Conservation (phyloP, 129 eudicot genomes). For the Escallonia herrerae region DNA sequence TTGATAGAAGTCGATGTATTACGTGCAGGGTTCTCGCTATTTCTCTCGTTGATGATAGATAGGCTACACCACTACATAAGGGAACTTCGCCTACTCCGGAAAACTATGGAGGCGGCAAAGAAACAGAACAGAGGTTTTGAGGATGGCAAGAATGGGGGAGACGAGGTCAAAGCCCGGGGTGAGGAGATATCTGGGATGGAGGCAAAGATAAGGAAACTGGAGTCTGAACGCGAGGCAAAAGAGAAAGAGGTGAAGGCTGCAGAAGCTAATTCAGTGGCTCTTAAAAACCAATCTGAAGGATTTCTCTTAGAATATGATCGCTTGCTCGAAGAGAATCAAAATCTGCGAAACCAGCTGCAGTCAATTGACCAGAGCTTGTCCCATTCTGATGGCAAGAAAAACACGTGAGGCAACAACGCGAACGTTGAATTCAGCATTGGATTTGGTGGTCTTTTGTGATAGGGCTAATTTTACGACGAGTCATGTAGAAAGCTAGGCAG, state of each 20-base stretch:
- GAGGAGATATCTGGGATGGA: constrained; percentile 42
- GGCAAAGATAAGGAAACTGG: constrained; percentile 37
- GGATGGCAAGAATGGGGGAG: constrained; percentile 46
- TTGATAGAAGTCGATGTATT: neutral
- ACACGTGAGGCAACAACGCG: constrained; percentile 24
- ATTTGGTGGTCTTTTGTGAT: neutral
- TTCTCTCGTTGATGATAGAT: constrained; percentile 64
- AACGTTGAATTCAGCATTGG: neutral
- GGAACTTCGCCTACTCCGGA: constrained; percentile 54
- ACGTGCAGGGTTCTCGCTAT: constrained; percentile 53
- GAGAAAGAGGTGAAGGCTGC: constrained; percentile 55
- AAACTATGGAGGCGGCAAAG: constrained; percentile 55
- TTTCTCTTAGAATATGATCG: constrained; percentile 57
- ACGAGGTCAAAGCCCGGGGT: constrained; percentile 38
- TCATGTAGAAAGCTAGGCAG: too few relatives aligned
- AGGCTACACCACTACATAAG: constrained; percentile 71
- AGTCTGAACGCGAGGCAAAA: constrained; percentile 40
- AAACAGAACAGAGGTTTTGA: constrained; percentile 56
- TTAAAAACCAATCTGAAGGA: constrained; percentile 64
- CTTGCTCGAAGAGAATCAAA: constrained; percentile 49
- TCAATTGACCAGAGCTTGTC: constrained; percentile 25
- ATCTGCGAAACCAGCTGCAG: constrained; percentile 45
- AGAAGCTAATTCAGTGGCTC: constrained; percentile 49
- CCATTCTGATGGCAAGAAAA: constrained; percentile 60
- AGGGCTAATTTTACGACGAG: neutral